Evolutionary conservation across 2,329 filamentous ascomycete species (phyloP).

Genomic region (Hymenoscyphus occultus): DNA sequence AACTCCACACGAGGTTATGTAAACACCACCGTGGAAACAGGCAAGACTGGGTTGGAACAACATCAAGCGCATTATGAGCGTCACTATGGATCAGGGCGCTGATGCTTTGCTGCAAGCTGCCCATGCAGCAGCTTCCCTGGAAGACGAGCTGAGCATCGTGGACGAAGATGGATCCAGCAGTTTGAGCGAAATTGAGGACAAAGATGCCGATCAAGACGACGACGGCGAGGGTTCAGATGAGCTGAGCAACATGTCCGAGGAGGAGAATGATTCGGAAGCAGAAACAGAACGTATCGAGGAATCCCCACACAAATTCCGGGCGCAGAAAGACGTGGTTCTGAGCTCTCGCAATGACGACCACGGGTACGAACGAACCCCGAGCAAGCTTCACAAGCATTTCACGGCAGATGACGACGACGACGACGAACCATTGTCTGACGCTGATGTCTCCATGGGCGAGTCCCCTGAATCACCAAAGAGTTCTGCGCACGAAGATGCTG

Average conservation of each 20-base stretch:
- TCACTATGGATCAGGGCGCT: slow-evolving; percentile 30
- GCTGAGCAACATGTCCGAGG: slow-evolving; percentile 42
- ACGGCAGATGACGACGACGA: slow-evolving; percentile 43
- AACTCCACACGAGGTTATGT: slow-evolving; percentile 31
- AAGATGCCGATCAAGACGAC: slow-evolving; percentile 61
- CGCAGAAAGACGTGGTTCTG: slow-evolving; percentile 58
- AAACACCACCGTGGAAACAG: slow-evolving; percentile 25
- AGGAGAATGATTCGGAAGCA: slow-evolving; percentile 75
- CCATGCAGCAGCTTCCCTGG: slow-evolving; percentile 25
- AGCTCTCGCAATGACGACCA: slow-evolving; percentile 53
- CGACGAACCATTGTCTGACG: slow-evolving; percentile 34
- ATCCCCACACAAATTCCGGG: slow-evolving; percentile 68
- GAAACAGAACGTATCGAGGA: slow-evolving; percentile 91
- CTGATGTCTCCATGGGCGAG: slow-evolving; percentile 40
- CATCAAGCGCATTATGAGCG: slow-evolving; percentile 32
- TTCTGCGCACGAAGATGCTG: slow-evolving; percentile 41
- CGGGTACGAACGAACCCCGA: slow-evolving; percentile 66
- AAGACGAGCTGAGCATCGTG: slow-evolving; percentile 34
- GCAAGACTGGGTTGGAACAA: slow-evolving; percentile 27
- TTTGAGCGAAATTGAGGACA: slow-evolving; percentile 86
- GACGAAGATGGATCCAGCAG: slow-evolving; percentile 74
- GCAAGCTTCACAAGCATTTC: slow-evolving; percentile 66
- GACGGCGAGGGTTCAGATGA: slow-evolving; percentile 44
- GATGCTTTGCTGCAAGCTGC: slow-evolving; percentile 33
- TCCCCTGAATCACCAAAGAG: slow-evolving; percentile 37